A percentile compares a stretch with the other conserved stretches of the same genome.
Evolutionary conservation across 495 filamentous ascomycete genomes (phyloP).

Genomic region (Penicillium argentinense): DNA sequence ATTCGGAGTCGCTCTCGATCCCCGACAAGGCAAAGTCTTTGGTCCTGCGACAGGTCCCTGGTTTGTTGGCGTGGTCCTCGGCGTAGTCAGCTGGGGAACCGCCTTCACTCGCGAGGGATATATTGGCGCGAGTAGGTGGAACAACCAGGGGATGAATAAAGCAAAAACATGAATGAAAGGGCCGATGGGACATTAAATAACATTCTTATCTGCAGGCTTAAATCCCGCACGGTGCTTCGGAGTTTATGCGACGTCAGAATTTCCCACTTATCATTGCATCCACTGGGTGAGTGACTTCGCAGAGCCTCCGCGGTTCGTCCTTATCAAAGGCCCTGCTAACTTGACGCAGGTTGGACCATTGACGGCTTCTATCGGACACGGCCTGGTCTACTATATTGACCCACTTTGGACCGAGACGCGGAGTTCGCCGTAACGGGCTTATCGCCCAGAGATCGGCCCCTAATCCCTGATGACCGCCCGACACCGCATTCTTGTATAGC

Average conservation of each 20-base stretch:
- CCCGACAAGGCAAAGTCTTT: constrained; percentile 50
- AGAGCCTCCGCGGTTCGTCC: neutral
- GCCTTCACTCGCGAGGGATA: constrained; percentile 48
- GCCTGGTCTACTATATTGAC: constrained; percentile 29
- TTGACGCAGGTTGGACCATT: constrained; percentile 28
- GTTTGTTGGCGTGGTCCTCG: constrained; percentile 51
- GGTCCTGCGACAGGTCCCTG: constrained; percentile 51
- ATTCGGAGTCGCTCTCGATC: constrained; percentile 58
- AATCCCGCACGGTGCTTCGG: constrained; percentile 39
- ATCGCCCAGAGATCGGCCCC: constrained; percentile 12
- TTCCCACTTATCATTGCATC: constrained; percentile 36
- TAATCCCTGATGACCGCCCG: neutral
- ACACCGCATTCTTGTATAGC: neutral
- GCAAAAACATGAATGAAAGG: neutral
- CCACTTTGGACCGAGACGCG: constrained; percentile 28
- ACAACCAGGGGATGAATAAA: neutral
- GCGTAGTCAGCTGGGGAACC: constrained; percentile 44
- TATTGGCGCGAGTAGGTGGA: constrained; percentile 33
- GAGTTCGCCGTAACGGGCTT: constrained; percentile 18
- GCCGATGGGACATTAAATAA: constrained; percentile 4
- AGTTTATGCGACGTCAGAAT: constrained; percentile 29
- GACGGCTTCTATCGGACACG: constrained; percentile 27
- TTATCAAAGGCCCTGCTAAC: constrained; percentile 13
- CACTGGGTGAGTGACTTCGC: constrained; percentile 30
- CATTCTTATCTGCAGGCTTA: constrained; percentile 20